Percentiles rank a stretch among this genome's conserved stretches.
Conservation (phyloP, 352 stramenopile genomes). For the Phytophthora ramorum region DNA sequence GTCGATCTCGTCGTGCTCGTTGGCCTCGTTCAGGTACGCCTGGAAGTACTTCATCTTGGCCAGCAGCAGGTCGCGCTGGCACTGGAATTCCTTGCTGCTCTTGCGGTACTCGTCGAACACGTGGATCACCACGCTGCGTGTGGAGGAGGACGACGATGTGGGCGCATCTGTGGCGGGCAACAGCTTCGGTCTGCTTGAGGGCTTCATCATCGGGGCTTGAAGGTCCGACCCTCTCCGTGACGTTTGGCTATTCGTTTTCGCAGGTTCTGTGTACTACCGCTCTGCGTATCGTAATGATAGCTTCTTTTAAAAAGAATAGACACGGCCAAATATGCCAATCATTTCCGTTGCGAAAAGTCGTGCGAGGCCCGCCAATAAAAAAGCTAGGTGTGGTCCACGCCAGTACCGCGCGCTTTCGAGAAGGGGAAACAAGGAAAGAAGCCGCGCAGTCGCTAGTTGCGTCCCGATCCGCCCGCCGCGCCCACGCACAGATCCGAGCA, state of each 20-base stretch:
- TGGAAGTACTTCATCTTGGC: constrained; percentile 94
- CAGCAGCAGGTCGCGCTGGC: constrained; percentile 79
- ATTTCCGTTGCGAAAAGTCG: constrained; percentile 9
- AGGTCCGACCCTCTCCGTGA: constrained; percentile 11
- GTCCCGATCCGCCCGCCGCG: constrained; percentile 15
- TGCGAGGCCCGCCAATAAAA: not conserved
- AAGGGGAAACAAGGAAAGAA: constrained; percentile 46
- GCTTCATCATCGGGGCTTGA: constrained; percentile 8
- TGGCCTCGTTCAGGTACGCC: constrained; percentile 77
- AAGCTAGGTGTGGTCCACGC: no score
- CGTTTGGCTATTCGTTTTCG: constrained; percentile 11
- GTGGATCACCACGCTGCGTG: constrained; percentile 84
- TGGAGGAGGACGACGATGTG: constrained; percentile 1
- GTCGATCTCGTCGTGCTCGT: constrained; percentile 91
- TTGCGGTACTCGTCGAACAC: constrained; percentile 92
- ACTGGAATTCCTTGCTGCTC: constrained; percentile 87
- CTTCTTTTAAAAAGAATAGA: not conserved
- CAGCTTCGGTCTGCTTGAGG: constrained; percentile 5
- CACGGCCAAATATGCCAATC: not conserved
- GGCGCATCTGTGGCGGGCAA: not conserved
- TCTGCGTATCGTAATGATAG: constrained; percentile 6
- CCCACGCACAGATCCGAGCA: constrained; percentile 9
- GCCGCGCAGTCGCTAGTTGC: constrained; percentile 12
- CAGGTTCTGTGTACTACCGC: not conserved
- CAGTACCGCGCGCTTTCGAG: constrained; percentile 31